Evolutionary conservation across 2,329 filamentous ascomycete species (phyloP).

Genomic region (Xylaria sp.): DNA sequence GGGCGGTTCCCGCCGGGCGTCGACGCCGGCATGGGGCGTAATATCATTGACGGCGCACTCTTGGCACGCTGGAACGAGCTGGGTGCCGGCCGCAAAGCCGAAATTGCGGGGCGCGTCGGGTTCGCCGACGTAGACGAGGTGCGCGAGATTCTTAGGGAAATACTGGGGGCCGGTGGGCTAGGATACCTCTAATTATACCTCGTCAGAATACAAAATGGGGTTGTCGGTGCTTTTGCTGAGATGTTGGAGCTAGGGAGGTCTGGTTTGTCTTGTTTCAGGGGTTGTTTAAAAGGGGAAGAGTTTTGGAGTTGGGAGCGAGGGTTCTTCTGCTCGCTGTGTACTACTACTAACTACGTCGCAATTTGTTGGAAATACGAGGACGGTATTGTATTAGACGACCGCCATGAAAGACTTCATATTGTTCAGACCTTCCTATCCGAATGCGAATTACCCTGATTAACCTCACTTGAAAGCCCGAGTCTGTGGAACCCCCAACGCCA

Average conservation of each 20-base stretch:
- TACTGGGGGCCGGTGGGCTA: conserved; percentile 66
- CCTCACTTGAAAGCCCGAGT: not conserved
- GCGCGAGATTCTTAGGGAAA: conserved; percentile 69
- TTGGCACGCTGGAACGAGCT: conserved; percentile 81
- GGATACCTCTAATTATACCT: conserved; percentile 53
- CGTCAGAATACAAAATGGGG: not conserved
- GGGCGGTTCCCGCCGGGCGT: conserved; percentile 61
- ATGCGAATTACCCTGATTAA: not conserved
- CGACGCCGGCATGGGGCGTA: conserved; percentile 69
- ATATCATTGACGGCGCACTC: conserved; percentile 82
- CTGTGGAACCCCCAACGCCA: conserved; percentile 24
- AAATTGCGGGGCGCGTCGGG: conserved; percentile 80
- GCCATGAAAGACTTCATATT: conserved; percentile 10
- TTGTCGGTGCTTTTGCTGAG: not conserved
- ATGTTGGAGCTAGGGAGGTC: conserved; percentile 13
- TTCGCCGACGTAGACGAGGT: conserved; percentile 71
- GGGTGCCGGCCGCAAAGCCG: conserved; percentile 74
- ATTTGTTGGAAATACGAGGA: not conserved
- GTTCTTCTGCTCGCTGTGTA: conserved; percentile 15
- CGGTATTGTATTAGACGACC: conserved; percentile 9
- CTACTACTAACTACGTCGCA: conserved; percentile 8
- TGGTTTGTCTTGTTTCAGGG: conserved; percentile 14
- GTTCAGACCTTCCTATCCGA: conserved; percentile 3
- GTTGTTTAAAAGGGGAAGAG: conserved; percentile 17
- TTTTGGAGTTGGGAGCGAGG: conserved; percentile 23